These are phyloP conservation scores for Cylindrotheca fusiformis DNA, from an alignment of 108 stramenopile species.

Conservation along the genomic window DNA sequence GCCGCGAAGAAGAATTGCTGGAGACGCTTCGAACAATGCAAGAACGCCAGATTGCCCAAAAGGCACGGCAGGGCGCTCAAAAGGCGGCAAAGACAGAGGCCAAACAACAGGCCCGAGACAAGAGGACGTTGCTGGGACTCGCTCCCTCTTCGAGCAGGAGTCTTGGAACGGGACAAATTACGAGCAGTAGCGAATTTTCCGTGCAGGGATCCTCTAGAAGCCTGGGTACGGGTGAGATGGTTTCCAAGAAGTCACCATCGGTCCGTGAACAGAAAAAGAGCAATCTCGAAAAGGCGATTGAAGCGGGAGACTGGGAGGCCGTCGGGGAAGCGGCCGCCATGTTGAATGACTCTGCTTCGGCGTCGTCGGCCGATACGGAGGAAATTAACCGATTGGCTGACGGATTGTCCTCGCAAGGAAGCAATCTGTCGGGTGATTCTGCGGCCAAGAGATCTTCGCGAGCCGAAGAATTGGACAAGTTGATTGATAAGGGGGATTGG, in stretches of 20 bases:
- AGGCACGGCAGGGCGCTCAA: constrained; percentile 66
- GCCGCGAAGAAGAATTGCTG: constrained; percentile 87
- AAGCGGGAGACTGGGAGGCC: constrained; percentile 87
- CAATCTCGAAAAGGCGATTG: constrained; percentile 61
- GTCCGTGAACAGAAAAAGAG: constrained; percentile 15
- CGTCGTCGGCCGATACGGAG: constrained; percentile 35
- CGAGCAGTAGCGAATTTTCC: constrained; percentile 1
- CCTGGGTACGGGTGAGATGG: constrained; percentile 1
- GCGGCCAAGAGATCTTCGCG: background rate
- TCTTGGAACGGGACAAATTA: constrained; percentile 27
- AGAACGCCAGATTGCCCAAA: constrained; percentile 76
- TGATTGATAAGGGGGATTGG: constrained; percentile 86
- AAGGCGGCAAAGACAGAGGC: constrained; percentile 80
- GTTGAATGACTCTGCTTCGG: constrained; percentile 34
- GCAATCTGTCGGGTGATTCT: constrained; percentile 6
- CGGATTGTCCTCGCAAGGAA: constrained; percentile 17
- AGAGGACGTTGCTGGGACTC: no score
- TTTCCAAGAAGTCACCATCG: background rate
- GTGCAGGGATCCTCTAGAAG: constrained; percentile 7
- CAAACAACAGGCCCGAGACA: constrained; percentile 18
- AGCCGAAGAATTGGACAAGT: constrained; percentile 58
- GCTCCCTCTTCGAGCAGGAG: constrained; percentile 13
- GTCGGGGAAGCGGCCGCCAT: constrained; percentile 77
- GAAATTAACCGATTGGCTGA: constrained; percentile 29
- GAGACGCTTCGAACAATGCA: constrained; percentile 86